These are phyloP conservation scores for Mycocentrospora acerina DNA, from an alignment of 2,329 filamentous ascomycete genomes.

Conservation along the genomic window DNA sequence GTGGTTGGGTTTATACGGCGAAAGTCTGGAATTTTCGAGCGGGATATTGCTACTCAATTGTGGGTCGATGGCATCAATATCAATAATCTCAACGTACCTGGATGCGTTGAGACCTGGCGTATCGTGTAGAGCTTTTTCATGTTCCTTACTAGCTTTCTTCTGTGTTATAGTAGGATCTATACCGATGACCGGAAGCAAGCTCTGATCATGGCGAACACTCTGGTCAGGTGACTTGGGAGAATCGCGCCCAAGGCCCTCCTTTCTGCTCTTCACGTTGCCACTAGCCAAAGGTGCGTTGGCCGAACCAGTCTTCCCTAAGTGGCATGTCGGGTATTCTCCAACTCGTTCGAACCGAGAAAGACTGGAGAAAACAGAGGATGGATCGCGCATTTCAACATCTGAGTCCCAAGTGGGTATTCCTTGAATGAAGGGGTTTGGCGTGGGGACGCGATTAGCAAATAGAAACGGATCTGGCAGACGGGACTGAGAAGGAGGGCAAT, in stretches of 20 bases:
- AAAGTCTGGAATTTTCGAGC: conserved; percentile 8
- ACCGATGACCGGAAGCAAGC: conserved; percentile 5
- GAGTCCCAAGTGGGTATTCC: conserved; percentile 12
- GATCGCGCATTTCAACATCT: conserved; percentile 25
- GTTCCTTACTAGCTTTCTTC: not conserved
- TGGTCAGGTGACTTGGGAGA: conserved; percentile 7
- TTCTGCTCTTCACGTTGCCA: conserved; percentile 25
- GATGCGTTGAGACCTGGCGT: not conserved
- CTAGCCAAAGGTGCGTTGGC: conserved; percentile 13
- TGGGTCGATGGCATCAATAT: conserved; percentile 24
- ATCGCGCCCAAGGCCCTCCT: conserved; percentile 21
- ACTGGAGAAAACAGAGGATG: conserved; percentile 18
- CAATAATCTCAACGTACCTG: conserved; percentile 19
- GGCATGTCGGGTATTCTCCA: conserved; percentile 1
- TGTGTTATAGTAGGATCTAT: not conserved
- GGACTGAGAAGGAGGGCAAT: conserved; percentile 9
- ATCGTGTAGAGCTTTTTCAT: not conserved
- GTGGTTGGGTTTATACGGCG: conserved; percentile 22
- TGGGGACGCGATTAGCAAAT: conserved; percentile 15
- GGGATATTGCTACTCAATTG: conserved; percentile 1
- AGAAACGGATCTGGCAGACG: conserved; percentile 12
- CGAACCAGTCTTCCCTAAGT: conserved; percentile 17
- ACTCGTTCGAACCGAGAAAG: conserved; percentile 10
- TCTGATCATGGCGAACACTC: conserved; percentile 18
- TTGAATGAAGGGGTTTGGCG: conserved; percentile 21